Evolutionary conservation across 2,329 filamentous ascomycete species (phyloP), one percentile per base, ranked within the genome.

Genomic region (Aureobasidium sp.): DNA sequence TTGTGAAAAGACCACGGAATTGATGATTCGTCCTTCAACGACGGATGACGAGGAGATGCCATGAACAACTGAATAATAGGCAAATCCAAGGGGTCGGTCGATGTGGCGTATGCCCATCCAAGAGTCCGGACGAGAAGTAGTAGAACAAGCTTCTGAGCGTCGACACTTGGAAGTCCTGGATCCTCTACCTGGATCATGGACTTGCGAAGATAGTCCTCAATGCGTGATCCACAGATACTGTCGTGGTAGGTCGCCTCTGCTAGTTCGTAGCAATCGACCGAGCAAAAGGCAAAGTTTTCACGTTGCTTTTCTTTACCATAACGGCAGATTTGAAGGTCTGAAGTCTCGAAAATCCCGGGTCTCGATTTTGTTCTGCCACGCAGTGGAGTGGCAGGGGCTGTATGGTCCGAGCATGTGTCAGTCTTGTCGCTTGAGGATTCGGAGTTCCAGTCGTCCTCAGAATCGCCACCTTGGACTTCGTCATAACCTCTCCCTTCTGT

Each of bases 1-100:
- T 47, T 39, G 55, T 61, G 20, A 51, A 55, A 68, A 11, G 66
- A 68, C 66, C 66, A 67, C 5, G 57, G 34, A 31, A 62, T 17
- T 5, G 20, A 12, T 15, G 4, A 22, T 12, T 15, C 27, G 22
- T 47, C 15, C 17, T 44, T 42, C 20, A 47, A 34, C 17, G 37
- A 17, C 3, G 22, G 2, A 22, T 42, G 39, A 7, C 59, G 59
- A 17, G 49, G 42, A 7, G 49, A 56, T 34, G 41, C 61, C 47
- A 27, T 29, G 39, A 62, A 36, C 17, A 62, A 15, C 11, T 49
- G 39, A 11, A 65, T 41, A 36, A 52, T 48, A 48, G 62, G 41
- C 14, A 62, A 8, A 20, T 61, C 56, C 20, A 66, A 34, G 1
- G 65, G 65, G 25, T 65, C 45, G 9, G 27, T 53, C 4, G 29